Percentiles rank a stretch among this genome's conserved stretches.
These are phyloP conservation scores for Neurospora sp. DNA, from an alignment of 495 filamentous ascomycete species.

Conservation along the genomic window DNA sequence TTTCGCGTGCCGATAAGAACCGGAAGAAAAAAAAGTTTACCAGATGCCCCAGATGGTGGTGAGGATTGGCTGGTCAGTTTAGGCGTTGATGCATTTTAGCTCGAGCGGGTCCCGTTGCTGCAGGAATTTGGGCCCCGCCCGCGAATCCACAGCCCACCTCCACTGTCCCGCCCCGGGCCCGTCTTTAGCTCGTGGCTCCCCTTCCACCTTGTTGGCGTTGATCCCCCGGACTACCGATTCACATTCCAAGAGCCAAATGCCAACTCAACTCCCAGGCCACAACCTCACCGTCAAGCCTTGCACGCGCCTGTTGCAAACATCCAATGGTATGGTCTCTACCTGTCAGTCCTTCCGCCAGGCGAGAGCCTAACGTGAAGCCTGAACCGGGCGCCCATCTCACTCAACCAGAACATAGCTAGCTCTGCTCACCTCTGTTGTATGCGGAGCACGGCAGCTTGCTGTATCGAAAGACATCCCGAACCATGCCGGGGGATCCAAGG, in stretches of 20 bases:
- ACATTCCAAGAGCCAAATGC: background rate
- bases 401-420: background rate
- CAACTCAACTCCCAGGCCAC: background rate
- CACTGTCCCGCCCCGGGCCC: background rate
- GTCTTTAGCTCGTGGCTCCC: constrained; percentile 6
- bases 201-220: background rate
- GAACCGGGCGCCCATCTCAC: background rate
- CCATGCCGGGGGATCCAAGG: background rate
- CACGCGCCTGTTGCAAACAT: background rate
- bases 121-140: background rate
- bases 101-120: constrained; percentile 1
- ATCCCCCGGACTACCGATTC: background rate
- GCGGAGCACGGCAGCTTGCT: background rate
- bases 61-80: constrained; percentile 7
- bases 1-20: background rate
- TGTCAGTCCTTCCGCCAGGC: background rate
- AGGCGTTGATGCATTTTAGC: constrained; percentile 11
- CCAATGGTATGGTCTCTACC: background rate
- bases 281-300: background rate
- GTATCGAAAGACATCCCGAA: background rate
- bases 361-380: background rate
- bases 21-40: constrained; percentile 1
- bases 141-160: background rate
- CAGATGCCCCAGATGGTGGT: constrained; percentile 1
- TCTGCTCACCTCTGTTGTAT: background rate